These are phyloP conservation scores for Helotiales sp. DNA, from an alignment of 2,329 filamentous ascomycete genomes.

Conservation along the genomic window DNA sequence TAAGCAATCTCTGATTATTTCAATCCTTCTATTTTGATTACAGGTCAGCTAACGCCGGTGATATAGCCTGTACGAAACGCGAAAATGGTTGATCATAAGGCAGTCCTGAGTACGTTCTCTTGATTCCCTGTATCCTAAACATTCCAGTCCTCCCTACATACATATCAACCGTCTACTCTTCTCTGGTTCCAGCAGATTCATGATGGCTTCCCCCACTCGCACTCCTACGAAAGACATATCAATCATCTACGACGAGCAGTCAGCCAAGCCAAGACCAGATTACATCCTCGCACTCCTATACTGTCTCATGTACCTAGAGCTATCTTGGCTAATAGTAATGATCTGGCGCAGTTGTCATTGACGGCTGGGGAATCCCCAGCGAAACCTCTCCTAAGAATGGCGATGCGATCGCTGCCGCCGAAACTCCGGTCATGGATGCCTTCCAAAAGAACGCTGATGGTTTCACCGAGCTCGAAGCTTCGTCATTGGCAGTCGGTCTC, in stretches of 20 bases:
- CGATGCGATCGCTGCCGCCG: conserved; percentile 91
- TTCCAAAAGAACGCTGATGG: conserved; percentile 82
- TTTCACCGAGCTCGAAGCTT: conserved; percentile 91
- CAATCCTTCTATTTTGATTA: background rate
- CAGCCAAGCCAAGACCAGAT: conserved; percentile 28
- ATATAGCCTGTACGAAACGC: conserved; percentile 26
- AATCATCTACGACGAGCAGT: conserved; percentile 11
- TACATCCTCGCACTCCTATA: conserved; percentile 49
- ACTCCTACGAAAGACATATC: background rate
- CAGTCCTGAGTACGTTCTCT: conserved; percentile 59
- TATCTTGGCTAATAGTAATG: conserved; percentile 60
- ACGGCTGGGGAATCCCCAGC: conserved; percentile 92
- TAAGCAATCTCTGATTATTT: conserved; percentile 10
- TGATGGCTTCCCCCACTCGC: background rate
- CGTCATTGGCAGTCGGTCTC: conserved; percentile 90
- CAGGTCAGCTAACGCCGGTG: conserved; percentile 15
- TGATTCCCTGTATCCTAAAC: conserved; percentile 34
- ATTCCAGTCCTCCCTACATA: conserved; percentile 6
- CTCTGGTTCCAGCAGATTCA: conserved; percentile 2
- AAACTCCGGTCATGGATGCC: conserved; percentile 93
- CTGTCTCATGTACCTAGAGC: conserved; percentile 55
- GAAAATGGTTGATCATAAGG: conserved; percentile 70
- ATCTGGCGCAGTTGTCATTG: conserved; percentile 82
- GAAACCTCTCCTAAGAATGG: conserved; percentile 81
- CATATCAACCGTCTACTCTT: background rate